Evolutionary conservation across 2,329 filamentous ascomycete species (phyloP), one percentile per base, ranked within the genome.

Genomic region (Aureobasidium sp.): DNA sequence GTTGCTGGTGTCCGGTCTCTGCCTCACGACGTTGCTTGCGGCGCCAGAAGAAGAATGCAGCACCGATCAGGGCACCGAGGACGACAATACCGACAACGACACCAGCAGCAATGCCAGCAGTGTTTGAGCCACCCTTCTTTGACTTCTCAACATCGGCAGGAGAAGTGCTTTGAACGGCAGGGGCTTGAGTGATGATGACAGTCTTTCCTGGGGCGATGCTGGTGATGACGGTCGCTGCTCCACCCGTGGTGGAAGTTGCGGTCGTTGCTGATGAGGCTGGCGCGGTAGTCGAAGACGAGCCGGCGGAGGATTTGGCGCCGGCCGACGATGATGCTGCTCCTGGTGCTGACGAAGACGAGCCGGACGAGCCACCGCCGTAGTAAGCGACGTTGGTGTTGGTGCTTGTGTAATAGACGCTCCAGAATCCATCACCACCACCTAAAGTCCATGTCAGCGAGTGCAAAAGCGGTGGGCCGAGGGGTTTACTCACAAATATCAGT

Each of bases 71-170:
- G 12, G 77, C 85, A 50, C 75, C 79, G 4, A 90, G 64, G 1
- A 73, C 86, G 2, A 95, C 74, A 2, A 95, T 81, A 55, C 88
- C 90, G 7, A 93, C 86, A 2, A 96, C 90, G 1, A 89, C 87
- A 56, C 91, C 91, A 8, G 84, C 91, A 16, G 86, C 90, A 60
- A 97, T 90, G 44, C 85, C 89, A 34, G 83, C 86, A n/a, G 82
- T 86, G 65, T 85, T 65, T 17, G 60, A 60, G 12, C 60, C 57
- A 6, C 45, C 42, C 4, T 57, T 76, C 69, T 21, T 69, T 2
- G 30, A 78, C 61, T 35, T 71, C 16, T 48, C 79, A 76, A 1
- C 72, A 74, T 66, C 81, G 78, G 72, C 73, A 75, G 54, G 79
- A 63, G 12, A 74, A 75, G 61, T 62, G 76, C 61, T 58, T n/a